Evolutionary conservation across 345 rosid genomes (phyloP).

Genomic region (Corchorus capsularis): DNA sequence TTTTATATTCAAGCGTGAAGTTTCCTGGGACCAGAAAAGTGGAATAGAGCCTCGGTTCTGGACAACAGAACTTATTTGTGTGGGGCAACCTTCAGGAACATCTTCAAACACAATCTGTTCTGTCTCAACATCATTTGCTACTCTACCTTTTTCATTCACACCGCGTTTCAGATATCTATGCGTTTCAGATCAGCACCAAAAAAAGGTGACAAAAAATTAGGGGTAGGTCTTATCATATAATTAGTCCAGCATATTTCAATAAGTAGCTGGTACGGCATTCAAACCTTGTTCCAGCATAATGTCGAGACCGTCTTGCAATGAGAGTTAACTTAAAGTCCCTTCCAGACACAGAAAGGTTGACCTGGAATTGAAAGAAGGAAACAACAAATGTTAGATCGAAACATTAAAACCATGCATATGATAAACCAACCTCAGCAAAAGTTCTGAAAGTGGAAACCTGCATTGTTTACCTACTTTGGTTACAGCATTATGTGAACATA

Average conservation of each 20-base stretch:
- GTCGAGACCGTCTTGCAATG: constrained; percentile 88
- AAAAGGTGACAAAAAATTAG: neutral
- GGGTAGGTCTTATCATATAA: neutral
- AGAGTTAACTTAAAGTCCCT: constrained; percentile 69
- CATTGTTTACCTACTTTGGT: neutral
- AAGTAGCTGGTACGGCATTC: neutral
- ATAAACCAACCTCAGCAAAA: neutral
- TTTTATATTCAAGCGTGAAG: constrained; percentile 79
- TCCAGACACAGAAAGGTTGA: constrained; percentile 60
- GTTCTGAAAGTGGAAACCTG: neutral
- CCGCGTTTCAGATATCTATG: constrained; percentile 87
- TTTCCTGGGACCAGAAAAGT: constrained; percentile 97
- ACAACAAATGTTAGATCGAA: constrained; percentile 7
- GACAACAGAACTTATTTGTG: constrained; percentile 85
- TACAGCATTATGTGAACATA: neutral
- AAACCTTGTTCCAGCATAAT: constrained; percentile 98
- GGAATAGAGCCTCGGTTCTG: constrained; percentile 98
- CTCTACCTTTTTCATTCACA: constrained; percentile 92
- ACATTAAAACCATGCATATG: constrained; percentile 10
- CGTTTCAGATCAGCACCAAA: constrained; percentile 18
- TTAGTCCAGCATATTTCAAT: constrained; percentile 6
- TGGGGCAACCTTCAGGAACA: constrained; percentile 57
- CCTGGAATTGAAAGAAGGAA: constrained; percentile 47
- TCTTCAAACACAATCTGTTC: constrained; percentile 92
- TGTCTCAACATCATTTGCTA: constrained; percentile 99